Evolutionary conservation across 75 land plant genomes (phyloP).

Genomic region (Gnetum montanum): DNA sequence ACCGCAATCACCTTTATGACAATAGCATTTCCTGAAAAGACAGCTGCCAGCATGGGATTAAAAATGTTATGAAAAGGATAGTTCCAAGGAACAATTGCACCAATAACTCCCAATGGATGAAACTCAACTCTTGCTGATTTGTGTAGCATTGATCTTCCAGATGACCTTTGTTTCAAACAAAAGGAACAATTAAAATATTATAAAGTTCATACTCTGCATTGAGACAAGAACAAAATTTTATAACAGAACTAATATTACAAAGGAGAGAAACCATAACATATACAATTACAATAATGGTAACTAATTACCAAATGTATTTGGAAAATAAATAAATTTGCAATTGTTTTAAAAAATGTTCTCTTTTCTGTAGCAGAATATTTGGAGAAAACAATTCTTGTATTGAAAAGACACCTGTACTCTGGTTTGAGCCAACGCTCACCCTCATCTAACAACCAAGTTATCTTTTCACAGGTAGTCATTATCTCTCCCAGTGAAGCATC

Average conservation of each 20-base stretch:
- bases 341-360: no score
- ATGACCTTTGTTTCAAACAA: slow-evolving; percentile 27
- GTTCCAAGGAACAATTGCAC: slow-evolving; percentile 96
- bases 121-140: slow-evolving; percentile 83
- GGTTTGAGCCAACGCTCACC: slow-evolving; percentile 90
- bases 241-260: background rate
- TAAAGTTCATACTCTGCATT: no score
- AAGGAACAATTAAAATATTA: slow-evolving; percentile 1
- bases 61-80: slow-evolving; percentile 94
- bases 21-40: slow-evolving; percentile 75
- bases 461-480: slow-evolving; percentile 94
- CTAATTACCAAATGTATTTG: background rate
- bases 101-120: slow-evolving; percentile 86
- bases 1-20: slow-evolving; percentile 69
- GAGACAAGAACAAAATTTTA: background rate
- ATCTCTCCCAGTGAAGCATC: slow-evolving; percentile 94
- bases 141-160: slow-evolving; percentile 79
- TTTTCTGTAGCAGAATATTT: no score
- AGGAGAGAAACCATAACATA: no score
- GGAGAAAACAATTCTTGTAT: no score
- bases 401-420: slow-evolving; percentile 80
- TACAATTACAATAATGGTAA: no score
- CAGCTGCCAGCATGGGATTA: slow-evolving; percentile 89
- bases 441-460: slow-evolving; percentile 79
- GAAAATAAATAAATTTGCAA: no score